phyloP scores from a whole-genome alignment of 2,329 filamentous ascomycete species.

The Fusarium verticillioides region DNA sequence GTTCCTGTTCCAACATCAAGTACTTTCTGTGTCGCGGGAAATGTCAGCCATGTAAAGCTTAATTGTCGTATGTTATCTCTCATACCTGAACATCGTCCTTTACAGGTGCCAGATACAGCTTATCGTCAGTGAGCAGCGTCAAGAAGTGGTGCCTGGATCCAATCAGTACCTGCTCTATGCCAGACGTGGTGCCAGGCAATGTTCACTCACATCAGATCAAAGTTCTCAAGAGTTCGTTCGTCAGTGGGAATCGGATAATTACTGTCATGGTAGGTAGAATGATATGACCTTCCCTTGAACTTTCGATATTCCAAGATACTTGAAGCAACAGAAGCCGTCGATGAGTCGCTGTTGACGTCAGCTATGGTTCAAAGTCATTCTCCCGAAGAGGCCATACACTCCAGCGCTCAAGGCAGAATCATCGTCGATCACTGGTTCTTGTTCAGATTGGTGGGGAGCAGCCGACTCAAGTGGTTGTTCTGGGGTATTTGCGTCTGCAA shows the following conservation, averaged over 20 bases:
- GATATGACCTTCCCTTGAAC: conserved; percentile 17
- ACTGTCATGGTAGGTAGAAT: background rate
- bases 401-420: background rate
- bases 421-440: background rate
- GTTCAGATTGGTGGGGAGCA: background rate
- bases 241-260: conserved; percentile 8
- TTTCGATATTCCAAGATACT: conserved; percentile 23
- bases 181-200: too few relatives aligned
- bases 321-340: conserved; percentile 4
- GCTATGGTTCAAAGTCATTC: background rate
- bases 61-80: too few relatives aligned
- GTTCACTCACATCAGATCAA: conserved; percentile 9
- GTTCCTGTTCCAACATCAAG: conserved; percentile 15
- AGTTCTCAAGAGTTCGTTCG: conserved; percentile 9
- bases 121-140: conserved; percentile 5
- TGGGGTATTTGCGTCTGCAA: too few relatives aligned
- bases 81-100: conserved; percentile 6
- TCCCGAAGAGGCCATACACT: background rate
- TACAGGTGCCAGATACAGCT: conserved; percentile 14
- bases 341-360: background rate
- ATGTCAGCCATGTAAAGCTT: background rate
- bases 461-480: background rate
- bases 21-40: background rate
- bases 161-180: background rate
- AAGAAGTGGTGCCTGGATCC: conserved; percentile 11